Conservation (phyloP, 441 rosid species). For the Erysimum cheiri region DNA sequence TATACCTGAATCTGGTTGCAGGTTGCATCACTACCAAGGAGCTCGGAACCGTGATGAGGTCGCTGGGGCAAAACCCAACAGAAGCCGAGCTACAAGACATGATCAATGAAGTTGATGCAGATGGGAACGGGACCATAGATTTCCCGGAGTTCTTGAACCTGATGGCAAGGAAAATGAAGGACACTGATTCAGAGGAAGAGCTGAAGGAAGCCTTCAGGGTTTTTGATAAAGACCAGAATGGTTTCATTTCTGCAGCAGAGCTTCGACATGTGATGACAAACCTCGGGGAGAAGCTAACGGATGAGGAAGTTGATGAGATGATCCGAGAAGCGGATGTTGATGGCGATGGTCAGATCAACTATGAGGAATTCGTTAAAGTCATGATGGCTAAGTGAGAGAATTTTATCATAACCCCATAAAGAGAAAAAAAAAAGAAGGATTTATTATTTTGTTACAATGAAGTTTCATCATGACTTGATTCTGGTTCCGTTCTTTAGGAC, state of each 20-base stretch:
- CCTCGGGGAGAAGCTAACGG: conserved; percentile 54
- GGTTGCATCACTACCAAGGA: conserved; percentile 61
- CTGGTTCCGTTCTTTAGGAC: conserved; percentile 37
- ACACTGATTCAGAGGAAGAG: conserved; percentile 59
- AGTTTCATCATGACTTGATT: conserved; percentile 37
- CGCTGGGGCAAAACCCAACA: conserved; percentile 57
- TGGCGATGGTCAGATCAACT: conserved; percentile 59
- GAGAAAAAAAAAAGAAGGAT: not conserved
- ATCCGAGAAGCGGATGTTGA: conserved; percentile 57
- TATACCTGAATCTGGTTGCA: conserved; percentile 23
- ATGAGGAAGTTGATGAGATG: conserved; percentile 60
- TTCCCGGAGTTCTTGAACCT: conserved; percentile 57
- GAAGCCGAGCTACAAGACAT: conserved; percentile 61
- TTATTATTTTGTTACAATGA: conserved; percentile 39
- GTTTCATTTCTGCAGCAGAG: conserved; percentile 60
- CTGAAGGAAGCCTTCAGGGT: conserved; percentile 58
- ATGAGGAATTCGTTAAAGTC: conserved; percentile 54
- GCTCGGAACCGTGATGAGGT: conserved; percentile 59
- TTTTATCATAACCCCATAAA: conserved; percentile 18
- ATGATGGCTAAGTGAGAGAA: conserved; percentile 59
- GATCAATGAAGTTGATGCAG: conserved; percentile 59
- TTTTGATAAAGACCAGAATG: conserved; percentile 57
- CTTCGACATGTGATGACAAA: conserved; percentile 59
- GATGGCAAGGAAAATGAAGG: conserved; percentile 60
- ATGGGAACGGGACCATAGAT: conserved; percentile 56